phyloP scores from a whole-genome alignment of 2,329 filamentous ascomycete species.

The Orbilia javanica region DNA sequence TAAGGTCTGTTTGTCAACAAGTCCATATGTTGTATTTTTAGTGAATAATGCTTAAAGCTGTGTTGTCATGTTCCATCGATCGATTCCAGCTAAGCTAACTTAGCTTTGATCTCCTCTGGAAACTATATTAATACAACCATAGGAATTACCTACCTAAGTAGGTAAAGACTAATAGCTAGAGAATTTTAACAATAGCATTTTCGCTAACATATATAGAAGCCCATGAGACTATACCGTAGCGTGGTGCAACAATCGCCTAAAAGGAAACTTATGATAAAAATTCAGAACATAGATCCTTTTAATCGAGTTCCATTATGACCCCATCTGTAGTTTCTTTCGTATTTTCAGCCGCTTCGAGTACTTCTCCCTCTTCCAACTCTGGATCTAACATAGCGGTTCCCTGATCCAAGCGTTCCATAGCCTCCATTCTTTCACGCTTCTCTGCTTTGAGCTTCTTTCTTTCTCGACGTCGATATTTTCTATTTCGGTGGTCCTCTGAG shows the following conservation, averaged over 20 bases:
- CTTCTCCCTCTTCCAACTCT: neutral
- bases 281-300: neutral
- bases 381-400: neutral
- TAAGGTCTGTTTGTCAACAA: too few relatives aligned
- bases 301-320: neutral
- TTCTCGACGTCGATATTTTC: constrained; percentile 51
- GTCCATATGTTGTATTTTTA: neutral
- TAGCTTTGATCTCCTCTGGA: too few relatives aligned
- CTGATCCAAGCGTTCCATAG: constrained; percentile 10
- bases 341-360: neutral
- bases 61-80: too few relatives aligned
- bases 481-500: constrained; percentile 33
- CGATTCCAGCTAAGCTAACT: too few relatives aligned
- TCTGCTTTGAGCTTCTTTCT: constrained; percentile 53
- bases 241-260: neutral
- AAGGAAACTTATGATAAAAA: neutral
- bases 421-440: constrained; percentile 22
- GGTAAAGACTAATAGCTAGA: neutral
- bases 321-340: neutral
- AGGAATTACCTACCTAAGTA: neutral
- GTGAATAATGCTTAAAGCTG: neutral
- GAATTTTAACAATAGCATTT: neutral
- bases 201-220: neutral
- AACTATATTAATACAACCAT: neutral
- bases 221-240: too few relatives aligned